A percentile compares a stretch with the other conserved stretches of the same genome.
Evolutionary conservation across 2,329 filamentous ascomycete species (phyloP).

Genomic region (Talaromyces rugulosus): DNA sequence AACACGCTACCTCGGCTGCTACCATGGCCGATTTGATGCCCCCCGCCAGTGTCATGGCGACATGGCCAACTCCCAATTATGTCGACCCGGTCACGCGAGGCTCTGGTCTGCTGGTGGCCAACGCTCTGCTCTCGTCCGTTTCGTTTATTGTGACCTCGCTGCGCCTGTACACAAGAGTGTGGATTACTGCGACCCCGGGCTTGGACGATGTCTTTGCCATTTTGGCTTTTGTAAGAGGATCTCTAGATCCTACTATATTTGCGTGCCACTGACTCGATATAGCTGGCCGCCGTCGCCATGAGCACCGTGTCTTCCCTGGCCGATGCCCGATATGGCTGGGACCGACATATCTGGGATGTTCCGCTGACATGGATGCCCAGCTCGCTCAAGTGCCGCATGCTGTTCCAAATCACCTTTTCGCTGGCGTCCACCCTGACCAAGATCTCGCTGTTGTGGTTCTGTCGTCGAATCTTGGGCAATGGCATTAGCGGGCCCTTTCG

Average conservation of each 20-base stretch:
- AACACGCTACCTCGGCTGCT: not conserved
- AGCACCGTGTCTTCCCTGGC: slow-evolving; percentile 29
- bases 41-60: slow-evolving; percentile 36
- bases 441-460: slow-evolving; percentile 12
- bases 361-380: slow-evolving; percentile 22
- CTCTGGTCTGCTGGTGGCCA: slow-evolving; percentile 39
- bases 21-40: slow-evolving; percentile 21
- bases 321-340: slow-evolving; percentile 31
- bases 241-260: slow-evolving; percentile 14
- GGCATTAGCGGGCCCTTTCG: slow-evolving; percentile 13
- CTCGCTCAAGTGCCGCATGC: slow-evolving; percentile 33
- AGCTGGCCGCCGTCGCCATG: slow-evolving; percentile 29
- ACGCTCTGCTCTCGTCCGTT: slow-evolving; percentile 36
- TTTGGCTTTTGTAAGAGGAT: slow-evolving; percentile 35
- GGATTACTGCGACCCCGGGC: slow-evolving; percentile 44
- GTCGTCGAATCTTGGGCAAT: slow-evolving; percentile 11
- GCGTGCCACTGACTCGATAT: slow-evolving; percentile 17
- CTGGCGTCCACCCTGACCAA: slow-evolving; percentile 14
- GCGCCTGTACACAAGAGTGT: slow-evolving; percentile 45
- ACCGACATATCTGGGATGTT: slow-evolving; percentile 42
- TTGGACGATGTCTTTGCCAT: slow-evolving; percentile 46
- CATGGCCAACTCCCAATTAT: slow-evolving; percentile 48
- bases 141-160: slow-evolving; percentile 39
- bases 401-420: slow-evolving; percentile 34
- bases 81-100: slow-evolving; percentile 43